A percentile compares a stretch with the other conserved stretches of the same genome.
phyloP scores from a whole-genome alignment of 1,139 yeast species.

The Blastobotrys elegans region DNA sequence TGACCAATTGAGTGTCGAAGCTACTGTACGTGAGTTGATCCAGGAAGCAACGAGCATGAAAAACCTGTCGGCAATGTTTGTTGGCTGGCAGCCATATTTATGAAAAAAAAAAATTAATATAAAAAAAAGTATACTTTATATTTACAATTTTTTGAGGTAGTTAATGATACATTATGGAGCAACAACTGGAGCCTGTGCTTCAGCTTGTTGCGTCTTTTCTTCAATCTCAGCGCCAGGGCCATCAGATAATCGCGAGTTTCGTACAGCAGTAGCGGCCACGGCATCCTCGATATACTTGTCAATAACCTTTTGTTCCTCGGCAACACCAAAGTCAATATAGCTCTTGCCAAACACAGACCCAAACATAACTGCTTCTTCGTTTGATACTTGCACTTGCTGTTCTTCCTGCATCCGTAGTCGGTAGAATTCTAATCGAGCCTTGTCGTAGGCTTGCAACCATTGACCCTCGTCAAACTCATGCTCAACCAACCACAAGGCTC shows the following conservation, averaged over 20 bases:
- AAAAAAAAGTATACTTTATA: not conserved
- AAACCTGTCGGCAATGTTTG: slow-evolving; percentile 69
- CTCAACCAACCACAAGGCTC: slow-evolving; percentile 68
- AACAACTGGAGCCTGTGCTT: slow-evolving; percentile 2
- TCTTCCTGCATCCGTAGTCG: slow-evolving; percentile 81
- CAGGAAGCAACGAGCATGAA: slow-evolving; percentile 66
- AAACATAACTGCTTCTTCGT: slow-evolving; percentile 80
- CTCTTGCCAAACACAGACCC: slow-evolving; percentile 70
- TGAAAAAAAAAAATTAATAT: slow-evolving; percentile 7
- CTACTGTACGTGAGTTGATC: slow-evolving; percentile 74
- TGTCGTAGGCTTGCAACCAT: slow-evolving; percentile 69
- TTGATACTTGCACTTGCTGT: slow-evolving; percentile 63
- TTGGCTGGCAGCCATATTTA: slow-evolving; percentile 39
- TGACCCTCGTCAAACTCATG: slow-evolving; percentile 35
- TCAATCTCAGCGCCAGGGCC: not conserved
- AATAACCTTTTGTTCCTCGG: slow-evolving; percentile 64
- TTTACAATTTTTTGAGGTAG: not conserved
- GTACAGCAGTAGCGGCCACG: slow-evolving; percentile 28
- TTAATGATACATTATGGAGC: not conserved
- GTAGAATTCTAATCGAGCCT: slow-evolving; percentile 84
- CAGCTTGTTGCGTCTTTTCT: not conserved
- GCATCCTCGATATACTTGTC: slow-evolving; percentile 75
- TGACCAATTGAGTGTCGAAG: slow-evolving; percentile 71
- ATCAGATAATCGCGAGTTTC: slow-evolving; percentile 8
- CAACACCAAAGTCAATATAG: slow-evolving; percentile 61